Percentiles rank a stretch among this genome's conserved stretches.
Conservation (phyloP, 2,329 filamentous ascomycete species). For the Nemania sp. region DNA sequence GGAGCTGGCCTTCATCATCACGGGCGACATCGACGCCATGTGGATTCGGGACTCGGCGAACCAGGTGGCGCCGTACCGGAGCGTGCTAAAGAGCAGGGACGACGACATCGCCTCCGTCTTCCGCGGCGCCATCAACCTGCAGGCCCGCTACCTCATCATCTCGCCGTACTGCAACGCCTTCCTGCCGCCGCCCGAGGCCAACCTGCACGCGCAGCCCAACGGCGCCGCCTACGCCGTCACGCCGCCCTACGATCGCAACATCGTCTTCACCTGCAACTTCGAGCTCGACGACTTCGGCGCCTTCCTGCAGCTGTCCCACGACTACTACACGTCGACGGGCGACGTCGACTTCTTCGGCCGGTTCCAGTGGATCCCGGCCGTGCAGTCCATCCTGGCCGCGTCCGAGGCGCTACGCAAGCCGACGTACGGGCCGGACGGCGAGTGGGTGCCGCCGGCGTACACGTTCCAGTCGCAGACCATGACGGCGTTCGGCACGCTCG, state of each 20-base stretch:
- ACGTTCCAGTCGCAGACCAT: constrained; percentile 76
- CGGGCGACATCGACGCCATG: constrained; percentile 83
- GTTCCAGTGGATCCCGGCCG: constrained; percentile 71
- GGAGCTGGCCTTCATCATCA: constrained; percentile 76
- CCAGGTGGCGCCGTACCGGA: constrained; percentile 71
- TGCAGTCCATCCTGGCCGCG: constrained; percentile 70
- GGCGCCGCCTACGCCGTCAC: constrained; percentile 60
- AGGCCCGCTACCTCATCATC: constrained; percentile 68
- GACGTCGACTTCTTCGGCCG: constrained; percentile 76
- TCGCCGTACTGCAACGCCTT: constrained; percentile 89
- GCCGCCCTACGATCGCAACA: constrained; percentile 68
- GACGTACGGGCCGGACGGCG: constrained; percentile 52
- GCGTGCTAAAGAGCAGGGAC: constrained; percentile 60
- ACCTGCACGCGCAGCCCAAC: constrained; percentile 62
- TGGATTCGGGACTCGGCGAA: constrained; percentile 86
- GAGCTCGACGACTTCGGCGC: constrained; percentile 89
- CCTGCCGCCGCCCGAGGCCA: constrained; percentile 79
- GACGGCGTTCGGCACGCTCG: constrained; percentile 78
- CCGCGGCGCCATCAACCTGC: constrained; percentile 72
- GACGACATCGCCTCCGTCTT: constrained; percentile 70
- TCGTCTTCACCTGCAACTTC: constrained; percentile 95
- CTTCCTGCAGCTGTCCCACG: constrained; percentile 79
- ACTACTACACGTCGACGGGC: constrained; percentile 76
- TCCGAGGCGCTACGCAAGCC: constrained; percentile 72
- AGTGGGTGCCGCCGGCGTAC: constrained; percentile 54